Conservation (phyloP, 371 early-diverging fungal species). For the Massospora cicadina region DNA sequence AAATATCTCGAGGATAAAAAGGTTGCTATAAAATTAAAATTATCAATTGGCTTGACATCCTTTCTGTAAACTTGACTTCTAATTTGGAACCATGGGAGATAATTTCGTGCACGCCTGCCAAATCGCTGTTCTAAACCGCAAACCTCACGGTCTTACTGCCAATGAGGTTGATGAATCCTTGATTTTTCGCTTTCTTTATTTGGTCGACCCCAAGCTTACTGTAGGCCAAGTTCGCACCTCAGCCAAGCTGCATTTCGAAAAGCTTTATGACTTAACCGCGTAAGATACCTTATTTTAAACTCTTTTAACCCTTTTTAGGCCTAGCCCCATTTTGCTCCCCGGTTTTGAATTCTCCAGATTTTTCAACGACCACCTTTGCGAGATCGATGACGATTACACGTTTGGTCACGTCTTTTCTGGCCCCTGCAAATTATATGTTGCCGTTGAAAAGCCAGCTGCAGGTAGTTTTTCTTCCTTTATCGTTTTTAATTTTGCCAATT, state of each 20-base stretch:
- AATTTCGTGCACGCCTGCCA: no score
- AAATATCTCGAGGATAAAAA: no score
- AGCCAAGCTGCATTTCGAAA: not conserved
- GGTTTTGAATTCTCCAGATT: not conserved
- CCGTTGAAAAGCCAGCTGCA: not conserved
- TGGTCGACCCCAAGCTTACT: not conserved
- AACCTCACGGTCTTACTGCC: not conserved
- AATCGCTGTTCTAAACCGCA: not conserved
- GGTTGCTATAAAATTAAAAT: no score
- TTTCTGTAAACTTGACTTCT: no score
- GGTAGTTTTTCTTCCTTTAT: no score
- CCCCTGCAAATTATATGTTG: not conserved
- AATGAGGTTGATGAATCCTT: not conserved
- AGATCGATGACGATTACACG: not conserved
- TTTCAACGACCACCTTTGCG: not conserved
- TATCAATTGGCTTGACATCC: no score
- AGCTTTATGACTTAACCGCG: not conserved
- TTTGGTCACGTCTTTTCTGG: not conserved
- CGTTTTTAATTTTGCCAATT: not conserved
- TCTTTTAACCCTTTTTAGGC: not conserved
- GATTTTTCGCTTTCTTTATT: not conserved
- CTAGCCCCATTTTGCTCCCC: not conserved
- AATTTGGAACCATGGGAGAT: no score
- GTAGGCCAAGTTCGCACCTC: not conserved
- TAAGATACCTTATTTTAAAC: not conserved